phyloP scores from a whole-genome alignment of 805 yeast species.

The Yarrowia sp. region DNA sequence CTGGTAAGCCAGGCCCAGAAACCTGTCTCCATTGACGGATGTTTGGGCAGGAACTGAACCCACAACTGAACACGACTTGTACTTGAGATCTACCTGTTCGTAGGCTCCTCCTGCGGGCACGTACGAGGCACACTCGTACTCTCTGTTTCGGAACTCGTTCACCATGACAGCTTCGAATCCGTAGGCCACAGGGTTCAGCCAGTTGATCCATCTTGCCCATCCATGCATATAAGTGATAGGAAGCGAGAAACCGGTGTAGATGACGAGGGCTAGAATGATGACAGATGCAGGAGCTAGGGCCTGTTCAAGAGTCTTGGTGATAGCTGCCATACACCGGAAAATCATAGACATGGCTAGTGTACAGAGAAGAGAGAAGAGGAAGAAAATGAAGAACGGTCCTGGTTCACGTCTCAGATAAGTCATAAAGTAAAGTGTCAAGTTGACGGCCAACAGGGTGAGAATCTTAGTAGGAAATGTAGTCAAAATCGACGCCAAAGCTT shows the following conservation, averaged over 20 bases:
- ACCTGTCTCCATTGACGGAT: neutral
- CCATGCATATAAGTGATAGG: conserved; percentile 56
- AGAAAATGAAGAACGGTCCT: conserved; percentile 62
- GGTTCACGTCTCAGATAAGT: conserved; percentile 59
- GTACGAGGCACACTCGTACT: neutral
- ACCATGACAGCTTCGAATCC: conserved; percentile 56
- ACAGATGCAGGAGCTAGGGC: conserved; percentile 58
- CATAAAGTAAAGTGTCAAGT: conserved; percentile 61
- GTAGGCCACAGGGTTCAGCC: conserved; percentile 56
- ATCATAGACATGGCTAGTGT: conserved; percentile 65
- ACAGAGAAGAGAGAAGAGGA: conserved; percentile 54
- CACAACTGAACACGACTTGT: conserved; percentile 12
- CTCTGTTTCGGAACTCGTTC: conserved; percentile 55
- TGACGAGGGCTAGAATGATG: conserved; percentile 52
- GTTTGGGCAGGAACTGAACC: conserved; percentile 2
- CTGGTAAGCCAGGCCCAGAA: conserved; percentile 5
- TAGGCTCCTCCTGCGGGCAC: conserved; percentile 10
- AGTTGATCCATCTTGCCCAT: conserved; percentile 61
- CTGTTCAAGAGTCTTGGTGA: conserved; percentile 50
- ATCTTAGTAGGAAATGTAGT: conserved; percentile 64
- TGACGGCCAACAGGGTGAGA: conserved; percentile 56
- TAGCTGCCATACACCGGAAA: conserved; percentile 55
- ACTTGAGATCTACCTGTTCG: neutral
- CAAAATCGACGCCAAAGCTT: conserved; percentile 66
- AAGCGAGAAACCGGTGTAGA: conserved; percentile 58